Evolutionary conservation across 768 basidiomycete genomes (phyloP), one percentile per base, ranked within the genome.

Genomic region (Phylloporus scabripes): DNA sequence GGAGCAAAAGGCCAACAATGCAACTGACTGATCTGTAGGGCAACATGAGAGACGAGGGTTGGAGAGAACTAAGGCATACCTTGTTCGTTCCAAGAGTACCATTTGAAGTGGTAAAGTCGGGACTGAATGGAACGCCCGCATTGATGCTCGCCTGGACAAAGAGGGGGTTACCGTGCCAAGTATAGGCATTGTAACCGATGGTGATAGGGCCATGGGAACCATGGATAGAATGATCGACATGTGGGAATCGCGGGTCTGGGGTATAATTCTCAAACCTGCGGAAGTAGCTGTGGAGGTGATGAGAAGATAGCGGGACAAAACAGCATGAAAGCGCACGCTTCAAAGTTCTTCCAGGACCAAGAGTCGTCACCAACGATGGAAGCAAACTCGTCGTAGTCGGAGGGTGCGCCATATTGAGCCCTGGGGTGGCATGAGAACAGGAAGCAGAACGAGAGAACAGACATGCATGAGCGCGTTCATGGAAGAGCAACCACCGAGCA

Each of bases 401-500:
- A 76, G 4, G 85, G 83, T 21, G 81, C 72, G 18, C 82, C 82
- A 23, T 77, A 78, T 12, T 87, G 85, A 36, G 77, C 78, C 40
- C 65, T 67, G 26, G 5, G 14, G 10, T 10, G 15, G 14, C 17
- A 23, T 67, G 40, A 63, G 53, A 3, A 41, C 6, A n/a, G 6
- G 7, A 33, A 20, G 11, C 12, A 18, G 6, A 39, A n/a, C 5
- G 18, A 32, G 14, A 12, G 42, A 8, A 15, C 6, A 3, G 32
- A 53, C 59, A 11, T 48, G 72, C 76, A 79, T 72, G 62, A 67
- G 63, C 1, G 84, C 85, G 56, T 88, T 87, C 41, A 85, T 76
- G 2, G 81, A 73, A 4, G 82, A 81, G 48, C 86, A 88, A 60
- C 86, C 86, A 20, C 86, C 86, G 6, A 89, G 74, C 61, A 88